Base-by-base conservation (phyloP, 1,284 basidiomycete species). In the Pseudomicrostroma phylloplanum region DNA sequence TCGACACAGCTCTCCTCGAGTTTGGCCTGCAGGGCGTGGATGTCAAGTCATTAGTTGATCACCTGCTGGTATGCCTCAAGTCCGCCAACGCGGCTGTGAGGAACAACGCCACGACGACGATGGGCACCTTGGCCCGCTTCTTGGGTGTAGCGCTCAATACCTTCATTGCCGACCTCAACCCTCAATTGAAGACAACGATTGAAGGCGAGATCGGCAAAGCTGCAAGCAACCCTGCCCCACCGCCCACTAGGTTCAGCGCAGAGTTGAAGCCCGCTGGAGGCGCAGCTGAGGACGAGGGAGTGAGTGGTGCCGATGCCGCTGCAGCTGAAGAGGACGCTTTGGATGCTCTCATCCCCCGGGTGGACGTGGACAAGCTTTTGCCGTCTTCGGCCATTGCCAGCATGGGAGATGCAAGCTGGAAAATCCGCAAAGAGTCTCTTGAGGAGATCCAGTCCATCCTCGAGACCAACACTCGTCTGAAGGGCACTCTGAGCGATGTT, bases 71-170 rank as follows among this genome's bases (percentile, higher is more conserved):
- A 7, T 88, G 88, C 0, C 83, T 99, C 58, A 89, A 90, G 79
- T 96, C 94, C 68, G 92, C 96, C 1, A 98, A 98, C 80, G 93
- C 93, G 1, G 83, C 87, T 11, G 96, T 98, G 26, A 86, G 96
- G 56, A 91, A 90, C 4, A 96, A 87, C 77, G 96, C 96, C n/a
- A 98, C 93, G 1, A 92, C 92, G 77, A 85, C 91, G 0, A 81
- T 98, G 51, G 91, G 97, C 13, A 94, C 92, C 2, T 84, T 98
- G 41, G 92, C 89, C 71, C 80, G 96, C 58, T 97, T 91, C 79
- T 89, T 94, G 53, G 96, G 96, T 48, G 41, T 76, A 89, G 92
- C 90, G 69, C 88, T 98, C 80, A 91, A 89, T 77, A 89, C 91
- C 63, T 88, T 98, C 71, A 80, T 98, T 19, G 90, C 92, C 75